Base-by-base conservation (phyloP, 2,329 filamentous ascomycete species). In the Ilyonectria robusta region DNA sequence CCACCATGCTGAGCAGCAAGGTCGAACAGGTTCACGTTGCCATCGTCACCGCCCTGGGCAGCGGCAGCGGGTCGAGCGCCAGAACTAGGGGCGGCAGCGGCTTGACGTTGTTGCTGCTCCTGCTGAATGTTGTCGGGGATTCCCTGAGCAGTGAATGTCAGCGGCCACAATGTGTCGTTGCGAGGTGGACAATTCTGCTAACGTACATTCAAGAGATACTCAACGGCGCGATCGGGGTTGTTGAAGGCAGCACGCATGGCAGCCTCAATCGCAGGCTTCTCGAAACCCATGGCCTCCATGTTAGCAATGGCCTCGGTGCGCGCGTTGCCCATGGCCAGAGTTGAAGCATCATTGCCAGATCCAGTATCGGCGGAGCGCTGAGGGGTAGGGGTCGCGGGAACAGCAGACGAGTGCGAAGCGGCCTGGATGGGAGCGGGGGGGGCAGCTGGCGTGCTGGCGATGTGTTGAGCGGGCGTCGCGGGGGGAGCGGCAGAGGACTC, bases 241-340 rank as follows among this genome's bases (percentile, higher is more conserved):
- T 93, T 97, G 82, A 94, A 99, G 15, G 96, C 96, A 70, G 96
- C 96, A 77, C 95, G 93, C 92, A 99, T 96, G 58, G 96, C 96
- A 54, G 92, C 90, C 75, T 98, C 94, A 73, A 98, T 97, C 78
- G 97, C 93, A 59, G 90, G 85, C 77, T 95, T 89, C 77, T 93
- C 90, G 75, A 99, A 99, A 9, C 96, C 96, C 96, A 99, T 99
- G 72, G 92, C 92, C 83, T 97, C 95, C 94, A 99, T 97, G 79
- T 95, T 94, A 55, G 92, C 88, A 77, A 98, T 92, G 42, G 94
- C 94, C 73, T 91, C 90, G 70, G 93, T 89, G 73, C 94, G 91
- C 81, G 95, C 92, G 68, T 91, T 86, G 59, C 96, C 96, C 84
- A 97, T 92, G 21, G 94, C 91, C 78, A 98, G 88, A n/a, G 93